A percentile compares a stretch with the other conserved stretches of the same genome.
phyloP scores from a whole-genome alignment of 495 filamentous ascomycete genomes.

The Zalerion maritima region DNA sequence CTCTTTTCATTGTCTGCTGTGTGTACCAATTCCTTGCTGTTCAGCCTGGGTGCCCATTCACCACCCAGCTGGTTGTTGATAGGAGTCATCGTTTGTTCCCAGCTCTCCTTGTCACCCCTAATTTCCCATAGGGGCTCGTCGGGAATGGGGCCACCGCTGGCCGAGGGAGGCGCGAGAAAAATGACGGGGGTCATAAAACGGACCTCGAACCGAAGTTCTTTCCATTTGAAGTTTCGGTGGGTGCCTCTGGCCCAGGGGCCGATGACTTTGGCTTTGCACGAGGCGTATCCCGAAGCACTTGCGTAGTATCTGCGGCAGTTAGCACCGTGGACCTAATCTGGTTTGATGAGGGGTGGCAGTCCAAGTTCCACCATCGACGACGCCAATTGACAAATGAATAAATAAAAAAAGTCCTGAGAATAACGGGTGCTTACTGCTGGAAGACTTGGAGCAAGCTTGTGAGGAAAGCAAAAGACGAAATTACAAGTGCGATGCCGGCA shows the following conservation, averaged over 20 bases:
- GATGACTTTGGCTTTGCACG: slow-evolving; percentile 28
- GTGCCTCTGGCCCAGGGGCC: slow-evolving; percentile 28
- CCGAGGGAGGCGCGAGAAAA: slow-evolving; percentile 28
- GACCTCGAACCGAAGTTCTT: slow-evolving; percentile 35
- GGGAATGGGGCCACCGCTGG: slow-evolving; percentile 22
- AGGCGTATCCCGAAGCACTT: slow-evolving; percentile 24
- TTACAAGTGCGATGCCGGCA: slow-evolving; percentile 16
- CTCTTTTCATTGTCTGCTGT: slow-evolving; percentile 34
- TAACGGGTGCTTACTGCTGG: too few relatives aligned
- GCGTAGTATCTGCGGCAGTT: too few relatives aligned
- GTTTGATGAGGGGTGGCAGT: too few relatives aligned
- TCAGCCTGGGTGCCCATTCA: slow-evolving; percentile 3
- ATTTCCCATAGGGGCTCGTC: slow-evolving; percentile 20
- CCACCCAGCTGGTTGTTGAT: slow-evolving; percentile 11
- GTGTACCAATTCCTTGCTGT: slow-evolving; percentile 17
- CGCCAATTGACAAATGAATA: too few relatives aligned
- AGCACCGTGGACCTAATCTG: too few relatives aligned
- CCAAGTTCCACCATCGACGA: too few relatives aligned
- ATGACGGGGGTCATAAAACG: slow-evolving; percentile 34
- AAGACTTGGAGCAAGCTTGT: slow-evolving; percentile 25
- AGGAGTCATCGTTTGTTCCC: slow-evolving; percentile 16
- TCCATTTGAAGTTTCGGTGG: slow-evolving; percentile 21
- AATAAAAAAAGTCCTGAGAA: too few relatives aligned
- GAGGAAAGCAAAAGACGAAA: slow-evolving; percentile 23
- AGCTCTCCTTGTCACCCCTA: slow-evolving; percentile 22